Base-by-base conservation (phyloP, 2,329 filamentous ascomycete genomes). In the Fusarium fracticaudum region DNA sequence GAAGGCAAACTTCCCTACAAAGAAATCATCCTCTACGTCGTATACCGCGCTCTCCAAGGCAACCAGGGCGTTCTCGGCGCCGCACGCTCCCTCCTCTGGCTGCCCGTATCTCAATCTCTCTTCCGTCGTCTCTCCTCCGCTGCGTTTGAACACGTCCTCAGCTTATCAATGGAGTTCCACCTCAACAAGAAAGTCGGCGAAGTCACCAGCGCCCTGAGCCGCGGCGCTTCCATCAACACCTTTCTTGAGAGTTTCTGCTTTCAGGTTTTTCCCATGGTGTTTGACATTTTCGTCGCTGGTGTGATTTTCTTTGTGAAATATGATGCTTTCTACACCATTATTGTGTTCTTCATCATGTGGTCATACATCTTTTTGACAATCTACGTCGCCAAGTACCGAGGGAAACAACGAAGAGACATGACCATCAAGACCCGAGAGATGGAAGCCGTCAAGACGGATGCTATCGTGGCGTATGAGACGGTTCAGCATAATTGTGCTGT, bases 401-500 rank as follows among this genome's bases (percentile, higher is more conserved):
- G 79, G 6, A 82, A 80, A 58, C 84, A 85, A 45, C 78, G 86
- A 48, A 77, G 86, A 45, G 83, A 86, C 29, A 86, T 87, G 85
- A 81, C 83, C 0, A 80, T 74, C 12, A 83, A 84, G 68, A 80
- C 80, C 8, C 83, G 86, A 8, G 85, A 87, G 67, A 86, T 87
- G 85, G 85, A 87, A 50, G 85, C 85, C 12, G 81, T 83, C 66
- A 86, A 85, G 82, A 86, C 83, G 3, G 86, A 87, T 73, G 83
- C 86, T 6, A 84, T 87, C 47, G 80, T 86, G 74, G 85, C 85
- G 0, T 87, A 86, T 65, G 86, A 87, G 69, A 91, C 90, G 3
- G 90, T 91, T 50, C 90, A 91, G 73, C 90, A 91, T 78, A 91
- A 91, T 81, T 90, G 90, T 72, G 89, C 90, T 24, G 87, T 91